A percentile compares a stretch with the other conserved stretches of the same genome.
Conservation (phyloP, 116 monocot genomes). For the Posidonia oceanica region DNA sequence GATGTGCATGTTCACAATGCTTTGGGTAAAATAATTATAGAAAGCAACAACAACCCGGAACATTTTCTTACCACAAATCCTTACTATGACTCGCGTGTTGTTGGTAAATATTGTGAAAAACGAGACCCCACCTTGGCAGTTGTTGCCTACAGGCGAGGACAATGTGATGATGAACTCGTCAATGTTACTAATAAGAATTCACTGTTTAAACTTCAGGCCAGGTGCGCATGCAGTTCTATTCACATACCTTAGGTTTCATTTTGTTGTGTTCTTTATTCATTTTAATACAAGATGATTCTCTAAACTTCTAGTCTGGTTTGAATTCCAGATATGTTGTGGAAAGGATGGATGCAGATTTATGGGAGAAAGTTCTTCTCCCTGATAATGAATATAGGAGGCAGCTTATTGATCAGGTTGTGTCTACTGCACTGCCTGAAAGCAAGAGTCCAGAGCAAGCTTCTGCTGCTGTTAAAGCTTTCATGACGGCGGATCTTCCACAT, state of each 20-base stretch:
- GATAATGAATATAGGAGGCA: slow-evolving; percentile 97
- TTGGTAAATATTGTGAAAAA: slow-evolving; percentile 98
- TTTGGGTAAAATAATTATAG: slow-evolving; percentile 94
- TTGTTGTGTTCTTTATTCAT: not conserved
- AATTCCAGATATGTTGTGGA: slow-evolving; percentile 90
- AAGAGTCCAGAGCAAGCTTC: slow-evolving; percentile 99
- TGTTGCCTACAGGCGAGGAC: slow-evolving; percentile 97
- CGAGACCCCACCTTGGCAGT: slow-evolving; percentile 97
- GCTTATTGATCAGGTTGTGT: slow-evolving; percentile 97
- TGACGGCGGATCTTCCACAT: slow-evolving; percentile 99
- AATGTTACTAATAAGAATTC: slow-evolving; percentile 98
- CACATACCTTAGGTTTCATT: not conserved
- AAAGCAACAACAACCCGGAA: slow-evolving; percentile 98
- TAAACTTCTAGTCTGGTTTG: slow-evolving; percentile 6
- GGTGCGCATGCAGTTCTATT: slow-evolving; percentile 25
- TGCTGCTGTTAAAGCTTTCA: slow-evolving; percentile 99
- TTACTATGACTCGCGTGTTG: slow-evolving; percentile 99
- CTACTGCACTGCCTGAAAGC: slow-evolving; percentile 96
- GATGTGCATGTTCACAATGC: slow-evolving; percentile 99
- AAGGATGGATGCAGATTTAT: slow-evolving; percentile 92
- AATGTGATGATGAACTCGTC: slow-evolving; percentile 98
- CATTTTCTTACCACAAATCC: slow-evolving; percentile 98
- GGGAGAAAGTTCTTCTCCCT: slow-evolving; percentile 94
- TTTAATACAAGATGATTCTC: not conserved
- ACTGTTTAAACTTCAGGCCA: slow-evolving; percentile 89